Evolutionary conservation across 164 flowering plant genomes (phyloP), one percentile per base, ranked within the genome.

Genomic region (Magnolia changhungtana): DNA sequence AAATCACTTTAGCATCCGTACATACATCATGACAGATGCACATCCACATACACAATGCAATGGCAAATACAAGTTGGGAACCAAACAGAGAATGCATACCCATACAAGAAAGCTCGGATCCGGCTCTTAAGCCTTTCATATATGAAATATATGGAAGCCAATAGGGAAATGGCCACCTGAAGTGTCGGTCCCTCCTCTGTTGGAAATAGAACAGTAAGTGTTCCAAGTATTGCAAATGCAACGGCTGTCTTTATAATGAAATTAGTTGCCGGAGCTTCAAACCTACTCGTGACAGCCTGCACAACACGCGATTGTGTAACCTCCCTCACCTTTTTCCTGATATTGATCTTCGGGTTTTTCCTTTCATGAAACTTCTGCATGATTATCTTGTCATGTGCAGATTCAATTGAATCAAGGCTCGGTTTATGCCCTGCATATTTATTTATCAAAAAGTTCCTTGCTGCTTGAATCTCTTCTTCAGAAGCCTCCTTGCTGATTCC

Each of bases 141-240:
- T 77, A 94, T 86, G 85, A 96, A 92, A 79, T 90, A 92, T 50
- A 92, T 83, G 23, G 99, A 86, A 52, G 88, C 88, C 37, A 91
- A 29, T 45, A 92, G 81, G 73, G 99, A 96, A 63, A 94, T 83
- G 76, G 92, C 94, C 20, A 96, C 99, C 80, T 96, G 98, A 83
- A 96, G 88, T 21, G 98, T 94, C 2, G 98, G 99, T 52, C 99
- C 98, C 77, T 96, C 97, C 82, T 92, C 97, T 1, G 99, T 95
- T 24, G 98, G 99, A 78, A 88, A 95, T 67, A 92, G 87, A 76
- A 96, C 85, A 64, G 99, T 91, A 67, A 96, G 90, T 70, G 75
- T 90, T 76, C 95, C 98, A 80, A 96, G 98, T 7, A 85, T 76
- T n/a, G 84, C 50, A 73, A 92, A 96, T 69, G 88, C 84, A 63